Percentiles rank a stretch among this genome's conserved stretches.
Conservation (phyloP, 768 basidiomycete genomes). For the Suillus decipiens region DNA sequence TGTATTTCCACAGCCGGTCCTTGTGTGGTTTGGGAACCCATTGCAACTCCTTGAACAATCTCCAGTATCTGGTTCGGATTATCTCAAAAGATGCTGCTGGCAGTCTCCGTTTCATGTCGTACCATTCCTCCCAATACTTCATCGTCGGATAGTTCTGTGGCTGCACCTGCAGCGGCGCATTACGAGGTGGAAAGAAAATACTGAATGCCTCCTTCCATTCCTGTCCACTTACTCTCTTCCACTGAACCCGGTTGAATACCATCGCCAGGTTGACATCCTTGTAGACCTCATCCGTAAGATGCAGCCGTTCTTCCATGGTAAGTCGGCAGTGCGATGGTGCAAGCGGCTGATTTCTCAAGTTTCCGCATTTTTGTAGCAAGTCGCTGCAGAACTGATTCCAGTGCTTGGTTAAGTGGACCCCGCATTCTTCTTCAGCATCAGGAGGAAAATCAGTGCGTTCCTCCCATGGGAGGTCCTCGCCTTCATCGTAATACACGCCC, state of each 20-base stretch:
- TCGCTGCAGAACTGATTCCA: slow-evolving; percentile 5
- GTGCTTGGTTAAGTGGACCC: background rate
- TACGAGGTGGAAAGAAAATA: background rate
- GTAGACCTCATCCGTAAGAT: background rate
- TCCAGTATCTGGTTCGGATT: background rate
- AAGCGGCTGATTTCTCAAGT: background rate
- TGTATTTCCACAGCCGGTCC: slow-evolving; percentile 2
- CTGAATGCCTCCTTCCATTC: background rate
- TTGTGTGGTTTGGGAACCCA: slow-evolving; percentile 8
- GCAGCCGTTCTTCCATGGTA: background rate
- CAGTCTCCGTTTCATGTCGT: background rate
- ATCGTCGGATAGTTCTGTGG: slow-evolving; percentile 4
- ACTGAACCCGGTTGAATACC: background rate
- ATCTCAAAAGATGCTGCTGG: background rate
- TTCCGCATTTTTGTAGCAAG: slow-evolving; percentile 1
- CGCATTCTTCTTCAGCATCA: background rate
- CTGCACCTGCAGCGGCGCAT: background rate
- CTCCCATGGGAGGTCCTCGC: background rate
- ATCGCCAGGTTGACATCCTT: background rate
- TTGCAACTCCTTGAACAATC: background rate
- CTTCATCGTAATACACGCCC: background rate
- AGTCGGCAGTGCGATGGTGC: background rate
- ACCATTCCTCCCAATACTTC: background rate
- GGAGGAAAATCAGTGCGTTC: background rate
- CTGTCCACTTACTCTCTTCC: background rate